Evolutionary conservation across 2,329 filamentous ascomycete species (phyloP).

Genomic region (Pleochaeta shiraiana): DNA sequence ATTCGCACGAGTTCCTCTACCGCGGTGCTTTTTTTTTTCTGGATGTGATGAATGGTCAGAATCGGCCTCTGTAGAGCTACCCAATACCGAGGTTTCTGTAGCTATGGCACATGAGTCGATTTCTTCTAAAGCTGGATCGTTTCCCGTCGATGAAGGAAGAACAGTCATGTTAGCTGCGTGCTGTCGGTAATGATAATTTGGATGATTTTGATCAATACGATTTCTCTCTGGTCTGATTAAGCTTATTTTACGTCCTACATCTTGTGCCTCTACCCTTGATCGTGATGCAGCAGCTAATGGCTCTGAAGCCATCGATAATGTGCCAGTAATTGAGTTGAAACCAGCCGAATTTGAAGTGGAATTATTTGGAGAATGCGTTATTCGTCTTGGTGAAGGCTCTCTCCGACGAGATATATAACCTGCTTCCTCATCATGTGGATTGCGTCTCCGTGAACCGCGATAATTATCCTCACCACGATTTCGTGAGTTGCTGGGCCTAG

Average conservation of each 20-base stretch:
- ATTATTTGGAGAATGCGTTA: constrained; percentile 33
- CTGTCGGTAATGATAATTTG: constrained; percentile 89
- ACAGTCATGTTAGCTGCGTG: constrained; percentile 88
- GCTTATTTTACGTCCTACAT: constrained; percentile 53
- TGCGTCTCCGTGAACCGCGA: constrained; percentile 42
- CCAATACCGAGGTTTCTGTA: constrained; percentile 16
- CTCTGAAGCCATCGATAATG: constrained; percentile 25
- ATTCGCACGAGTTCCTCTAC: constrained; percentile 12
- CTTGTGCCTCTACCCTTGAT: constrained; percentile 13
- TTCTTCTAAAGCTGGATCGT: constrained; percentile 71
- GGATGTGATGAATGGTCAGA: constrained; percentile 13
- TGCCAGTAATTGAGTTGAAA: constrained; percentile 16
- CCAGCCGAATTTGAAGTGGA: constrained; percentile 36
- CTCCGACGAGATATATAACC: constrained; percentile 19
- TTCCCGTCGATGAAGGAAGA: constrained; percentile 75
- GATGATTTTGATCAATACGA: constrained; percentile 66
- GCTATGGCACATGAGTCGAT: constrained; percentile 29
- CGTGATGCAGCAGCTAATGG: constrained; percentile 24
- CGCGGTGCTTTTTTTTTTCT: constrained; percentile 11
- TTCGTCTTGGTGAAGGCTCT: constrained; percentile 18
- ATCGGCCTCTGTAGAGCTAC: constrained; percentile 16
- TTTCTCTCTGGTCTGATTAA: constrained; percentile 76
- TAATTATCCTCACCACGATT: constrained; percentile 41
- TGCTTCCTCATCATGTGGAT: constrained; percentile 48
- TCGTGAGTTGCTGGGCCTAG: constrained; percentile 28